Evolutionary conservation across 305 asterid species (phyloP).

Genomic region (Fraxinus albicans): DNA sequence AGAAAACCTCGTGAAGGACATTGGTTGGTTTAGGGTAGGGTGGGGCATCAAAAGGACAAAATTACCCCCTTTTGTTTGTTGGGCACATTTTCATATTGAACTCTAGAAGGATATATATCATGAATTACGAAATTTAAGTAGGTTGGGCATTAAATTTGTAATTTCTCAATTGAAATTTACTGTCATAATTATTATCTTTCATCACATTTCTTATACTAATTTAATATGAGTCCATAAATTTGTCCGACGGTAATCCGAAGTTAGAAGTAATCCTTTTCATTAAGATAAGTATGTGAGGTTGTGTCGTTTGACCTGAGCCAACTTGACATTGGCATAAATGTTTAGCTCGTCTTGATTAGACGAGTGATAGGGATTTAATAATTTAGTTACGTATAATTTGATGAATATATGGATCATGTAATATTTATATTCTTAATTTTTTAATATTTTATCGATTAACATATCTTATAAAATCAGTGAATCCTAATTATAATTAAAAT

Average conservation of each 20-base stretch:
- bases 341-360: too few species aligned
- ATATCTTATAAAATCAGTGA: too few species aligned
- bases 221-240: not conserved
- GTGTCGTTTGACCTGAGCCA: not conserved
- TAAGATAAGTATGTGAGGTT: not conserved
- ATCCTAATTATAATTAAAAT: too few species aligned
- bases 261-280: too few species aligned
- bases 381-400: not conserved
- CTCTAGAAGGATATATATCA: not conserved
- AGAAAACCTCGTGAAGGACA: not conserved
- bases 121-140: not conserved
- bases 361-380: too few species aligned
- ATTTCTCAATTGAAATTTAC: not conserved
- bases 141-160: not conserved
- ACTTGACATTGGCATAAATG: not conserved
- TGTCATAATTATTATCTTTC: not conserved
- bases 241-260: not conserved
- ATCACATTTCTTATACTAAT: not conserved
- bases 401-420: not conserved
- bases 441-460: too few species aligned
- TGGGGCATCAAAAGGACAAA: not conserved
- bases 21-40: not conserved
- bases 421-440: not conserved
- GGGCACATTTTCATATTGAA: not conserved
- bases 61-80: not conserved